These are phyloP conservation scores for Penicillium sp. DNA, from an alignment of 2,329 filamentous ascomycete genomes.

Conservation along the genomic window DNA sequence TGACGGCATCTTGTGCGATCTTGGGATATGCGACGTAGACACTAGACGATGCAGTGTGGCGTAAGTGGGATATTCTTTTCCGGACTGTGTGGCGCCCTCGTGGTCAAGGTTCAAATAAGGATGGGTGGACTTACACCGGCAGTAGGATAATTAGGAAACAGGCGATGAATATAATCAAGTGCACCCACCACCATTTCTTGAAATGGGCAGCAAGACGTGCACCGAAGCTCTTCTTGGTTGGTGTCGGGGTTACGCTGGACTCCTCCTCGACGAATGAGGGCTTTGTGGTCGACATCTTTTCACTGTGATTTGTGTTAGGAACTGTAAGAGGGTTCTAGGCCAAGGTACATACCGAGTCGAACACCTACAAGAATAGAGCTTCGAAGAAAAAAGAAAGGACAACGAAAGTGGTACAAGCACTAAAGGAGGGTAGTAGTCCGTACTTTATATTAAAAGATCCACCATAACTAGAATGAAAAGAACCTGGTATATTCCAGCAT, in stretches of 20 bases:
- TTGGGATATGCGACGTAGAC: slow-evolving; percentile 59
- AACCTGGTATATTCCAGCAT: not conserved
- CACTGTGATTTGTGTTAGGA: not conserved
- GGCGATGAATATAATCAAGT: slow-evolving; percentile 51
- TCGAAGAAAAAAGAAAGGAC: not conserved
- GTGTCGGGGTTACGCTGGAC: slow-evolving; percentile 4
- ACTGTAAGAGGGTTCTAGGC: not conserved
- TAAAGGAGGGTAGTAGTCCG: not conserved
- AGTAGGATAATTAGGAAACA: slow-evolving; percentile 54
- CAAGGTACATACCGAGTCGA: not conserved
- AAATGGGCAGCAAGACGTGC: slow-evolving; percentile 32
- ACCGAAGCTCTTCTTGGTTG: slow-evolving; percentile 25
- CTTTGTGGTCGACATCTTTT: slow-evolving; percentile 23
- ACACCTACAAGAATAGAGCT: not conserved
- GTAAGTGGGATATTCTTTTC: not conserved
- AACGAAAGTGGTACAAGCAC: not conserved
- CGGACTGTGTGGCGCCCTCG: not conserved
- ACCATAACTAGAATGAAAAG: not conserved
- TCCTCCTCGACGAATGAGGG: slow-evolving; percentile 23
- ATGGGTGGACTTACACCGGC: slow-evolving; percentile 52
- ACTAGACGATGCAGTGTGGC: slow-evolving; percentile 30
- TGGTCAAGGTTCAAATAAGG: not conserved
- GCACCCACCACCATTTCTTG: slow-evolving; percentile 54
- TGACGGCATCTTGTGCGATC: slow-evolving; percentile 55
- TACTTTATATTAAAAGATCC: not conserved